Conservation (phyloP, 192 early-diverging fungal genomes). For the Coemansia sp. region DNA sequence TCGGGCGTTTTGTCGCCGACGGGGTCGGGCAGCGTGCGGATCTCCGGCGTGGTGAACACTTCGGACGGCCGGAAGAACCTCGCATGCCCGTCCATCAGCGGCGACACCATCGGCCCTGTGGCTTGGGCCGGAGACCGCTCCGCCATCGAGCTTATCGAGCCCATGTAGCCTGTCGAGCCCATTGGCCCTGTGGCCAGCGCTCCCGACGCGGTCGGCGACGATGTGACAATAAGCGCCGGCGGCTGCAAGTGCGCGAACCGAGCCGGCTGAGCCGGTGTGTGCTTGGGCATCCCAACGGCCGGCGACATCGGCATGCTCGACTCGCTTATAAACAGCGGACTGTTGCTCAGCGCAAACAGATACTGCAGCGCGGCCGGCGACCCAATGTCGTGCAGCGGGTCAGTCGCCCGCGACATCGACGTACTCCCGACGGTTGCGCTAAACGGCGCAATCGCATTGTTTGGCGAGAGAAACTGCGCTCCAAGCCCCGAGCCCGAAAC, state of each 20-base stretch:
- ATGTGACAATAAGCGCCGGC: conserved; percentile 23
- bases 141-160: no score
- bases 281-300: conserved; percentile 21
- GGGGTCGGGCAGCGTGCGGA: conserved; percentile 21
- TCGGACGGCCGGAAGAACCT: conserved; percentile 42
- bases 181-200: background rate
- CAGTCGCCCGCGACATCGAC: conserved; percentile 29
- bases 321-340: conserved; percentile 30
- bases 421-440: conserved; percentile 11
- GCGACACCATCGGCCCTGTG: conserved; percentile 13
- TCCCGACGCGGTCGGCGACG: conserved; percentile 14
- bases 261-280: background rate
- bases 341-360: conserved; percentile 34
- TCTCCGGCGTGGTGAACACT: conserved; percentile 49
- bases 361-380: conserved; percentile 46
- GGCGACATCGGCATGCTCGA: conserved; percentile 18
- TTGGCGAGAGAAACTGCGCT: conserved; percentile 22
- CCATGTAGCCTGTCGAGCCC: no score
- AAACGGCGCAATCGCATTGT: conserved; percentile 9
- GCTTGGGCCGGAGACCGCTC: background rate
- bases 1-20: conserved; percentile 29
- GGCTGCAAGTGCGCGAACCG: conserved; percentile 2
- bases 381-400: conserved; percentile 47
- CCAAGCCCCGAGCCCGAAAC: conserved; percentile 1
- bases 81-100: conserved; percentile 12